Percentiles rank a stretch among this genome's conserved stretches.
phyloP scores from a whole-genome alignment of 768 basidiomycete species.

The Tylopilus sp. region DNA sequence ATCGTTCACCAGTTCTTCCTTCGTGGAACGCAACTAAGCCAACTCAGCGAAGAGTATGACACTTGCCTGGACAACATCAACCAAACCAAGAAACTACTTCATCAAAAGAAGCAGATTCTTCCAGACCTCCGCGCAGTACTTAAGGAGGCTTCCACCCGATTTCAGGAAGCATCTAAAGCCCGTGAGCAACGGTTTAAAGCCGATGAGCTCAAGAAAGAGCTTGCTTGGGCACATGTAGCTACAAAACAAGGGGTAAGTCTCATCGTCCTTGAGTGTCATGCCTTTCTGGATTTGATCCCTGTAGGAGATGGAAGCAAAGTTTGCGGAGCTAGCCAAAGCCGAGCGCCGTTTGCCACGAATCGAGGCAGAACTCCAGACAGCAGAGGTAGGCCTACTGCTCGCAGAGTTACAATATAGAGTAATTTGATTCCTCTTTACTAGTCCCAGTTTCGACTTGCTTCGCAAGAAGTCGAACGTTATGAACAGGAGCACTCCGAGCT shows the following conservation, averaged over 20 bases:
- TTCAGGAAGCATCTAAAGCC: conserved; percentile 72
- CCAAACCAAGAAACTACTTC: conserved; percentile 60
- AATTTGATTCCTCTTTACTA: conserved; percentile 12
- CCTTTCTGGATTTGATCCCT: not conserved
- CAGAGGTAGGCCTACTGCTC: conserved; percentile 32
- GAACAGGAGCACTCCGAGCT: conserved; percentile 41
- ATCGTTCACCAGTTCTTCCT: conserved; percentile 74
- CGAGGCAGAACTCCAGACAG: conserved; percentile 36
- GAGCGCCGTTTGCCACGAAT: conserved; percentile 40
- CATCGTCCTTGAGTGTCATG: not conserved
- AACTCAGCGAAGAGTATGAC: conserved; percentile 86
- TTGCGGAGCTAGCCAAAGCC: conserved; percentile 39
- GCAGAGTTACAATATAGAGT: not conserved
- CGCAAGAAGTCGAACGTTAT: conserved; percentile 33
- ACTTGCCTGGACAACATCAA: conserved; percentile 69
- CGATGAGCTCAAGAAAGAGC: conserved; percentile 70
- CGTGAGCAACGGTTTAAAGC: conserved; percentile 64
- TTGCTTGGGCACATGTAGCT: conserved; percentile 85
- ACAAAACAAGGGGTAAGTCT: conserved; percentile 59
- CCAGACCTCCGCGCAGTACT: conserved; percentile 68
- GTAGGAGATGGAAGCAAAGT: conserved; percentile 44
- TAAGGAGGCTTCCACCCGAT: conserved; percentile 54
- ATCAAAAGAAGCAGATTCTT: conserved; percentile 70
- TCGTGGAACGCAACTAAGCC: conserved; percentile 84
- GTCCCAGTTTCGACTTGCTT: conserved; percentile 33